Conservation (phyloP, 1,284 basidiomycete species). For the Pyrrhoderma noxium region DNA sequence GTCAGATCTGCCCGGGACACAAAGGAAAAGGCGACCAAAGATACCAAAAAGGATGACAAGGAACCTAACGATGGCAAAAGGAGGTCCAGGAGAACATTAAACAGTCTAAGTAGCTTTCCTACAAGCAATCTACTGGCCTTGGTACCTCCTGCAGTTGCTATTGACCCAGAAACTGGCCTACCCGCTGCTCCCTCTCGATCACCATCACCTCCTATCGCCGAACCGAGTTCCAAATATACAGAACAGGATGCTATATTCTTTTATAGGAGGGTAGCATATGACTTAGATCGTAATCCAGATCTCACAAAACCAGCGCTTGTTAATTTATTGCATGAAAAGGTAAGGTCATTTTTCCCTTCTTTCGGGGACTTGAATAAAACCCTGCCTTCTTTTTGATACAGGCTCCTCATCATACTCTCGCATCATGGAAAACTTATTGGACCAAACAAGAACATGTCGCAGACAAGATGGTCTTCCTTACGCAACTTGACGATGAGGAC, state of each 20-base stretch:
- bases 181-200: slow-evolving; percentile 56
- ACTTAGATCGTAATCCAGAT: slow-evolving; percentile 43
- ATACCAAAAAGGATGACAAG: background rate
- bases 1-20: background rate
- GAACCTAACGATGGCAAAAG: background rate
- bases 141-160: slow-evolving; percentile 14
- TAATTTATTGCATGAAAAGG: slow-evolving; percentile 48
- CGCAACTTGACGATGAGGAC: slow-evolving; percentile 23
- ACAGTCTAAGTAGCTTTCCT: slow-evolving; percentile 14
- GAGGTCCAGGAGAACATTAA: slow-evolving; percentile 14
- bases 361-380: background rate
- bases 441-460: slow-evolving; percentile 51
- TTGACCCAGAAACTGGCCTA: slow-evolving; percentile 24
- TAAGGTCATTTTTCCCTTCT: slow-evolving; percentile 18
- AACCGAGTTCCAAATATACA: slow-evolving; percentile 48
- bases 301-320: slow-evolving; percentile 48
- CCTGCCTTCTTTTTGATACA: no score
- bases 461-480: slow-evolving; percentile 54
- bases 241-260: slow-evolving; percentile 57
- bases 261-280: slow-evolving; percentile 54
- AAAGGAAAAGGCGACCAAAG: background rate
- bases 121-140: slow-evolving; percentile 5
- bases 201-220: slow-evolving; percentile 49
- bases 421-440: slow-evolving; percentile 60
- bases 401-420: slow-evolving; percentile 52